Base-by-base conservation (phyloP, 208 protist genomes). In the Leishmania gerbilli region DNA sequence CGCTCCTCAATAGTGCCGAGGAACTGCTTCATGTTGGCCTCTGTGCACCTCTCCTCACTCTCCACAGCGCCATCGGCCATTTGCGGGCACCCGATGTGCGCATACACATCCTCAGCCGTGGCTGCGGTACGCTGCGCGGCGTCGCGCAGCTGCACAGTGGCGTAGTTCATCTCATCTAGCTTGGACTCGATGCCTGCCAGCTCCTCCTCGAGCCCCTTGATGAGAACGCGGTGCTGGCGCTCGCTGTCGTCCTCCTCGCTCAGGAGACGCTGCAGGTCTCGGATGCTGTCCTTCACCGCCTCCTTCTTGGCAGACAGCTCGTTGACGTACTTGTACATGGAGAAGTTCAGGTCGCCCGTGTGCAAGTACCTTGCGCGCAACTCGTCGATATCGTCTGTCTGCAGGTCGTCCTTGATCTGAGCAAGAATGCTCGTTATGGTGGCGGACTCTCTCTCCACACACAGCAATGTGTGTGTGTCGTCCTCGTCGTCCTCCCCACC, bases 311-410 rank as follows among this genome's bases (percentile, higher is more conserved):
- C 92, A 47, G 97, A 98, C 42, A 99, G 92, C 84, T 99, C 97
- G 89, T 99, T 99, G 74, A 99, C 93, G 82, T 95, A 97, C 89
- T 99, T 99, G 93, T 99, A 99, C 40, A 99, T 85, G 31, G 98
- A 99, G 79, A 99, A 99, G 93, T 99, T 99, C 45, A 88, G 87
- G 67, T 99, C 98, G 65, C 98, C 98, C 3, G 95, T 91, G 58
- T 91, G 84, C 79, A 96, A 84, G 87, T 98, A 99, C 76, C 93
- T 84, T 37, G 92, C 69, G 34, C 92, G 91, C 53, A 99, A 75
- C 62, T 87, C 88, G 45, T 98, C 90, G n/a, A 98, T 89, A 82
- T 99, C 95, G 37, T 92, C 88, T 42, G 95, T 89, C 34, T 84
- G 85, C 11, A 97, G 90, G 17, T 92, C 95, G 13, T 97, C 92